phyloP scores from a whole-genome alignment of 805 yeast genomes.

The Yarrowia phangngaensis region DNA sequence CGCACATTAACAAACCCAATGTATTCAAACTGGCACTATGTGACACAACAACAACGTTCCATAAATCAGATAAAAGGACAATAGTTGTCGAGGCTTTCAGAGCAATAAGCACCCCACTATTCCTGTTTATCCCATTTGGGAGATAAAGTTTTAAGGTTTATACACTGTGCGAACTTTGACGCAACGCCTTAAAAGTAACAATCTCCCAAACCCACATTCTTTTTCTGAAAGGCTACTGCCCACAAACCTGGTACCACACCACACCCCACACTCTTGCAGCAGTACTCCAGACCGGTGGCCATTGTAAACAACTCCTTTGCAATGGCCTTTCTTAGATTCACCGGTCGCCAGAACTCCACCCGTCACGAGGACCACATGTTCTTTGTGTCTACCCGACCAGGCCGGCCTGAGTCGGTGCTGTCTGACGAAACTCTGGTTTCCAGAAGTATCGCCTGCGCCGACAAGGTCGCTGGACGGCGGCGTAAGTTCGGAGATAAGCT shows the following conservation, averaged over 20 bases:
- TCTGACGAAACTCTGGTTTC: conserved; percentile 22
- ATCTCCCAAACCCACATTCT: conserved; percentile 6
- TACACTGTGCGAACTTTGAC: conserved; percentile 24
- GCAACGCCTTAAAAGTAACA: conserved; percentile 23
- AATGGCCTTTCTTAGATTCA: conserved; percentile 25
- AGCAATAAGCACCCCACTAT: no score
- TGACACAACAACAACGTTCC: no score
- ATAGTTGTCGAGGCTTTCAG: no score
- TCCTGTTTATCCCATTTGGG: not conserved
- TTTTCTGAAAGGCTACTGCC: conserved; percentile 18
- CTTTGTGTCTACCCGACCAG: conserved; percentile 26
- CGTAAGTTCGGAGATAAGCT: conserved; percentile 26
- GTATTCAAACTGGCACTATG: no score
- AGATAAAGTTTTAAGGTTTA: conserved; percentile 2
- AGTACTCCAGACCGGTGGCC: conserved; percentile 26
- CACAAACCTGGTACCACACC: conserved; percentile 5
- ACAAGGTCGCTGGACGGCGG: conserved; percentile 27
- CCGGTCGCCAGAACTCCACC: conserved; percentile 27
- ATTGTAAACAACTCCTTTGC: not conserved
- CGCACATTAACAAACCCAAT: no score
- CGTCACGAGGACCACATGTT: conserved; percentile 25
- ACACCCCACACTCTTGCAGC: conserved; percentile 5
- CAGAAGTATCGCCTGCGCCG: conserved; percentile 22
- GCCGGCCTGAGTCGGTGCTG: conserved; percentile 16
- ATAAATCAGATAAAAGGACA: no score